Conservation (phyloP, 2,329 filamentous ascomycete species). For the Penicillium sp. region DNA sequence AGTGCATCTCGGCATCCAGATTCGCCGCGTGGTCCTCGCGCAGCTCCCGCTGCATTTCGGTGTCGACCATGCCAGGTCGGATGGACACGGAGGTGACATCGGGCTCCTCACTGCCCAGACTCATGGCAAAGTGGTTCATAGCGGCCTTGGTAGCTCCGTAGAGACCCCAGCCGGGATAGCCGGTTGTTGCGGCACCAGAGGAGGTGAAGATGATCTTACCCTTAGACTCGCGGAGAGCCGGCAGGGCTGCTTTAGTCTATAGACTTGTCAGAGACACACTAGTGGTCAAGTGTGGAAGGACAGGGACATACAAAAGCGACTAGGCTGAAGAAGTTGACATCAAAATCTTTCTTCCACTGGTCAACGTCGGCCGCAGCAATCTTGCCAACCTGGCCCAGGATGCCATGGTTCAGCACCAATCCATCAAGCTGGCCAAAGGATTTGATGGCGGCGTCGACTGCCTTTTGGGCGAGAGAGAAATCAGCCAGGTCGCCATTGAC, state of each 20-base stretch:
- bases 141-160: slow-evolving; percentile 43
- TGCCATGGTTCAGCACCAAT: slow-evolving; percentile 85
- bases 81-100: slow-evolving; percentile 32
- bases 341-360: slow-evolving; percentile 75
- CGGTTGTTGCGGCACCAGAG: slow-evolving; percentile 36
- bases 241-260: slow-evolving; percentile 36
- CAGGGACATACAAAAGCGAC: slow-evolving; percentile 67
- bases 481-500: slow-evolving; percentile 62
- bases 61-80: slow-evolving; percentile 40
- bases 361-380: slow-evolving; percentile 68
- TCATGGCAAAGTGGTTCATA: slow-evolving; percentile 36
- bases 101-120: slow-evolving; percentile 34
- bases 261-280: slow-evolving; percentile 1
- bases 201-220: slow-evolving; percentile 42
- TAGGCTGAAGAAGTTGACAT: slow-evolving; percentile 84
- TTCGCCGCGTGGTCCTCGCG: slow-evolving; percentile 67
- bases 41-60: slow-evolving; percentile 58
- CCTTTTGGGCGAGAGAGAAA: slow-evolving; percentile 57
- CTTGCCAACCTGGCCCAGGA: slow-evolving; percentile 72
- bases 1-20: slow-evolving; percentile 61
- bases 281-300: not conserved
- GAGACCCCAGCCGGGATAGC: slow-evolving; percentile 39
- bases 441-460: slow-evolving; percentile 65
- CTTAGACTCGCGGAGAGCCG: slow-evolving; percentile 36
- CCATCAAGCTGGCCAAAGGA: slow-evolving; percentile 76